phyloP scores from a whole-genome alignment of 805 yeast species.

The Saturnispora sanitii region DNA sequence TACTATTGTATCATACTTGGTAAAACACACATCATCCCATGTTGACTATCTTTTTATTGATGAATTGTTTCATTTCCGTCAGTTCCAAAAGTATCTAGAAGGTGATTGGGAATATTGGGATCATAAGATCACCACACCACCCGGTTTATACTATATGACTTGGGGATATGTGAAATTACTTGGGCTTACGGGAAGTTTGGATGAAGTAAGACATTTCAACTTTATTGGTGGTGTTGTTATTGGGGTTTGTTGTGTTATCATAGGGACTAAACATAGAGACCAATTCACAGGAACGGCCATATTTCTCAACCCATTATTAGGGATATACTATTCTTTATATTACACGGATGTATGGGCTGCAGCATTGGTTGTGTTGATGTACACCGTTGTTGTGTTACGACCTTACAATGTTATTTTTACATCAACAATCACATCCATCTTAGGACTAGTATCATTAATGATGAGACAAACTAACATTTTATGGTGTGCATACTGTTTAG shows the following conservation, averaged over 20 bases:
- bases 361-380: slow-evolving; percentile 48
- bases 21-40: slow-evolving; percentile 13
- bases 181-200: slow-evolving; percentile 25
- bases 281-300: slow-evolving; percentile 23
- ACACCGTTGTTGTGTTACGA: slow-evolving; percentile 35
- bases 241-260: slow-evolving; percentile 14
- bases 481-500: slow-evolving; percentile 63
- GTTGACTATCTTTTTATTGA: slow-evolving; percentile 41
- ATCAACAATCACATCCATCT: slow-evolving; percentile 35
- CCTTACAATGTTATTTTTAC: slow-evolving; percentile 17
- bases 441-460: slow-evolving; percentile 54
- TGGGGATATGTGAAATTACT: slow-evolving; percentile 28
- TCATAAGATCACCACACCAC: slow-evolving; percentile 91
- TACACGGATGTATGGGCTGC: slow-evolving; percentile 95
- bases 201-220: slow-evolving; percentile 47
- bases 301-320: slow-evolving; percentile 56
- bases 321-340: slow-evolving; percentile 65
- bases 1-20: slow-evolving; percentile 15
- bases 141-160: slow-evolving; percentile 65
- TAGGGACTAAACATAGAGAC: slow-evolving; percentile 10
- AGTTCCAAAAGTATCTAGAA: slow-evolving; percentile 55
- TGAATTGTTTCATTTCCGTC: slow-evolving; percentile 80
- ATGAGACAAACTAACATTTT: slow-evolving; percentile 88
- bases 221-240: slow-evolving; percentile 53
- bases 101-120: slow-evolving; percentile 69